Evolutionary conservation across 345 rosid species (phyloP).

Genomic region (Bretschneidera sinensis): DNA sequence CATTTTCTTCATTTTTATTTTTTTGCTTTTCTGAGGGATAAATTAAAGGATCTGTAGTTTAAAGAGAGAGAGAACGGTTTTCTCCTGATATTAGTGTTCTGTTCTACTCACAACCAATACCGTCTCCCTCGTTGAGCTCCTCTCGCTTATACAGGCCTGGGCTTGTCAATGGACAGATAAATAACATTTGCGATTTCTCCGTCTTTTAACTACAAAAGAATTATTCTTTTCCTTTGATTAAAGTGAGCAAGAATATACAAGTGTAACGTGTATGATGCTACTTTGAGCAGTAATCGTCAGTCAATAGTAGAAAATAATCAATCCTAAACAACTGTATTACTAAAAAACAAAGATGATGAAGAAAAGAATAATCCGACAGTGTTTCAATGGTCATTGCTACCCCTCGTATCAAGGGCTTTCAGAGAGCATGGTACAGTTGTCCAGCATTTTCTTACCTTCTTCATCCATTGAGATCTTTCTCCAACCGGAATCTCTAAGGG

Average conservation of each 20-base stretch:
- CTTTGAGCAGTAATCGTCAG: not conserved
- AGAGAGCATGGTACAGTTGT: slow-evolving; percentile 32
- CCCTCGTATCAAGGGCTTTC: slow-evolving; percentile 23
- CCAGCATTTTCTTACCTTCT: slow-evolving; percentile 39
- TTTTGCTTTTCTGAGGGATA: too few species aligned
- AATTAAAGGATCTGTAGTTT: too few species aligned
- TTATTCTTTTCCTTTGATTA: too few species aligned
- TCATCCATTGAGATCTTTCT: slow-evolving; percentile 51
- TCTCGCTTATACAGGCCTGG: too few species aligned
- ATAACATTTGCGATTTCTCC: not conserved
- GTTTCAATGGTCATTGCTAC: not conserved
- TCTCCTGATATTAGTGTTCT: too few species aligned
- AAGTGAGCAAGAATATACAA: not conserved
- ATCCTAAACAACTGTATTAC: not conserved
- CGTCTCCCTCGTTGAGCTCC: too few species aligned
- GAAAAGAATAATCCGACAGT: not conserved
- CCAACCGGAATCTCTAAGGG: slow-evolving; percentile 69
- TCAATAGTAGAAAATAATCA: not conserved
- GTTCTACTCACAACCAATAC: too few species aligned
- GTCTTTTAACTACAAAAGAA: too few species aligned
- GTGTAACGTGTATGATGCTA: not conserved
- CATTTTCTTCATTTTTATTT: too few species aligned
- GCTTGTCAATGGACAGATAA: too few species aligned
- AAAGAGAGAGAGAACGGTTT: too few species aligned
- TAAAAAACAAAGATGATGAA: not conserved